Evolutionary conservation across 75 land plant species (phyloP).

Genomic region (Pinus taeda): DNA sequence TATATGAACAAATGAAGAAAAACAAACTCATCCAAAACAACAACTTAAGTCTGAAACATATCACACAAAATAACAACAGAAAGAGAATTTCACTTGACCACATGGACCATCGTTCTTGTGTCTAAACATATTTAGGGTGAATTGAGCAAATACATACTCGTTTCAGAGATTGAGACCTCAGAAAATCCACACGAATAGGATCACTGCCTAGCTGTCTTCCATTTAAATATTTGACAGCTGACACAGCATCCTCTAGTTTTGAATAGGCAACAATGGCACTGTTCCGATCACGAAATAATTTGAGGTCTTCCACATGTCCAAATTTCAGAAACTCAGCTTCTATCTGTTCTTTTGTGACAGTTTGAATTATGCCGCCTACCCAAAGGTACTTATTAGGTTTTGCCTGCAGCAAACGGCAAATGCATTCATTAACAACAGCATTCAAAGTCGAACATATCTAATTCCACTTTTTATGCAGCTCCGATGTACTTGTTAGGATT

Average conservation of each 20-base stretch:
- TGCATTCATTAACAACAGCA: not conserved
- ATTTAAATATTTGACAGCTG: conserved; percentile 75
- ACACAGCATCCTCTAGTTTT: conserved; percentile 76
- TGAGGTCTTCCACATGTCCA: conserved; percentile 81
- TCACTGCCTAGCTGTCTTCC: conserved; percentile 70
- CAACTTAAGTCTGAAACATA: not conserved
- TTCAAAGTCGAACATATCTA: not conserved
- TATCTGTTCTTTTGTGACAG: conserved; percentile 63
- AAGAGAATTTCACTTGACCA: not conserved
- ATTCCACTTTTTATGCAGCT: not conserved
- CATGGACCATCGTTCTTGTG: not conserved
- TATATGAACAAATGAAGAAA: not conserved
- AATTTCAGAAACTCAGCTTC: conserved; percentile 79
- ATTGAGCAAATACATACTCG: conserved; percentile 44
- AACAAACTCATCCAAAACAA: not conserved
- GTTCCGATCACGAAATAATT: conserved; percentile 67
- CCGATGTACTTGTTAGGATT: not conserved
- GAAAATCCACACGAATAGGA: conserved; percentile 76
- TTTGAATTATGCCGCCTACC: conserved; percentile 81
- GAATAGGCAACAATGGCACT: conserved; percentile 66
- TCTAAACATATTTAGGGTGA: not conserved
- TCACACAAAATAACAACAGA: not conserved
- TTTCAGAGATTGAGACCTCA: conserved; percentile 59
- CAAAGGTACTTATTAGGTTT: conserved; percentile 74
- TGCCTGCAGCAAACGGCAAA: conserved; percentile 47